These are phyloP conservation scores for Tylopilus rubrobrunneus DNA, from an alignment of 768 basidiomycete species.

Conservation along the genomic window DNA sequence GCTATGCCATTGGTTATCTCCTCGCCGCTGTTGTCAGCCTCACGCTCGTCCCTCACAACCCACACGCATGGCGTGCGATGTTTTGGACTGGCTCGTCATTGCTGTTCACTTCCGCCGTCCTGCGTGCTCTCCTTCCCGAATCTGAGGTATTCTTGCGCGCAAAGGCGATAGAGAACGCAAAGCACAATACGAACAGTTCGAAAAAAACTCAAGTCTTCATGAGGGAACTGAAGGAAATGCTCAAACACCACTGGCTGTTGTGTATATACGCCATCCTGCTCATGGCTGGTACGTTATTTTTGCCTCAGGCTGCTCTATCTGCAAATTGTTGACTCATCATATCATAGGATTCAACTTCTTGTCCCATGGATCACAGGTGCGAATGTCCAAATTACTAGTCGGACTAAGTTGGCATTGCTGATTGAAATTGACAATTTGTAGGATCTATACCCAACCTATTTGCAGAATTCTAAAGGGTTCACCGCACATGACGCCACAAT, in stretches of 20 bases:
- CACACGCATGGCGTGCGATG: constrained; percentile 62
- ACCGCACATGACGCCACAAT: constrained; percentile 53
- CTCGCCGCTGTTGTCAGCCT: constrained; percentile 83
- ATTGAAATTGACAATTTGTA: constrained; percentile 19
- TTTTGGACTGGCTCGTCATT: constrained; percentile 81
- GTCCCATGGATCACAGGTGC: constrained; percentile 66
- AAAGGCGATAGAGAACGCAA: constrained; percentile 46
- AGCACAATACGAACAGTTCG: constrained; percentile 26
- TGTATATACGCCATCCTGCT: constrained; percentile 82
- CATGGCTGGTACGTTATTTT: constrained; percentile 52
- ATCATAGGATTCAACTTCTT: constrained; percentile 78
- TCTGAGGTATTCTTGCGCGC: constrained; percentile 70
- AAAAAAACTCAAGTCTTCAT: constrained; percentile 71
- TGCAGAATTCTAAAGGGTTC: constrained; percentile 61
- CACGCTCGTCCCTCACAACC: constrained; percentile 40
- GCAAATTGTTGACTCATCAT: background rate
- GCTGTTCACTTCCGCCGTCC: constrained; percentile 60
- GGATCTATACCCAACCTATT: constrained; percentile 80
- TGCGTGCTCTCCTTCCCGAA: constrained; percentile 75
- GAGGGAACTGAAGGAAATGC: constrained; percentile 67
- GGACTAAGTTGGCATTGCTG: background rate
- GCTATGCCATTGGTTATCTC: constrained; percentile 88
- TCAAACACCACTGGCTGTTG: constrained; percentile 76
- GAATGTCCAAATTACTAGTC: background rate
- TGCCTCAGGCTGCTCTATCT: background rate